Evolutionary conservation across 2,329 filamentous ascomycete genomes (phyloP), one percentile per base, ranked within the genome.

Genomic region (Cladosporium sp.): DNA sequence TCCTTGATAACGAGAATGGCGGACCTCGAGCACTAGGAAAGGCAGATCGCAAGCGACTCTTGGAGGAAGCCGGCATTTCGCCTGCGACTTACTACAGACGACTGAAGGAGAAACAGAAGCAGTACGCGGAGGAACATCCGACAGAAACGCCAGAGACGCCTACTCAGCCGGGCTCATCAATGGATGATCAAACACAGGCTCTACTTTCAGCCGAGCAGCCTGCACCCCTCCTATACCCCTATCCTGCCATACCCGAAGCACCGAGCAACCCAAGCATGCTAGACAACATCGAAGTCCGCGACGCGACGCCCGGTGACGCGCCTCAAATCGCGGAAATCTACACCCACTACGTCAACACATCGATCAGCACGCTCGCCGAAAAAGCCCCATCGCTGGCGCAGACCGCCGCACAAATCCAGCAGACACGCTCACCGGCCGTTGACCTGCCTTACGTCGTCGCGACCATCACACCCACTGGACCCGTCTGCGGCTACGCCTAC

Each of bases 391-490:
- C 49, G 13, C 19, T 41, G 19, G 42, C 37, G n/a, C 37, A 45
- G 16, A 38, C 45, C 3, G 37, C 46, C 28, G 22, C 45, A 4
- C 28, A 43, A 11, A 54, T 56, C 41, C 52, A 48, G 45, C 52
- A 54, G 9, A 54, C 41, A 43, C 38, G 41, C 18, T 54, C 41
- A 2, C 16, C 48, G n/a, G 31, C 18, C n/a, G 40, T 50, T 2
- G 49, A 46, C 14, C 42, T 56, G 9, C 58, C 58, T 4, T 60
- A 51, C 43, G 28, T 60, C 11, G 55, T 60, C 31, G 56, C 56
- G 22, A 42, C 44, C 2, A 40, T 50, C 13, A 50, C 48, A 7
- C 31, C 48, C 3, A 34, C 40, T 14, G 48, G 48, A 31, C 50
- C 54, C 14, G 49, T 50, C 16, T 50, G 48, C 28, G 56, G 53